These are phyloP conservation scores for Calonectria hongkongensis DNA, from an alignment of 2,329 filamentous ascomycete genomes.

Conservation along the genomic window DNA sequence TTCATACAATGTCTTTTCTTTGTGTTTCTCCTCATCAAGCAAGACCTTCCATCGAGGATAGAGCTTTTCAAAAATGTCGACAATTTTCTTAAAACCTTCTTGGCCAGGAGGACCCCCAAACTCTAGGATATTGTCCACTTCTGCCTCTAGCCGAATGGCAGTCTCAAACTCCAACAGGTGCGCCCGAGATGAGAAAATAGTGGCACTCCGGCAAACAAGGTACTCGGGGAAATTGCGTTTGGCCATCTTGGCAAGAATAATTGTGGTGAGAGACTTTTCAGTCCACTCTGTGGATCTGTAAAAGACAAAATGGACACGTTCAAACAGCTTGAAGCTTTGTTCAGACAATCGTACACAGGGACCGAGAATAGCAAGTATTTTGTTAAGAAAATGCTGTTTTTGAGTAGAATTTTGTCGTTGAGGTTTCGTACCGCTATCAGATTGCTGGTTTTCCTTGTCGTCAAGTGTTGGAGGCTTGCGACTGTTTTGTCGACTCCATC, in stretches of 20 bases:
- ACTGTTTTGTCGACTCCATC: conserved; percentile 79
- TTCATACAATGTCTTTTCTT: conserved; percentile 86
- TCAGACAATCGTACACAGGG: conserved; percentile 89
- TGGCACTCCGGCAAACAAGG: conserved; percentile 90
- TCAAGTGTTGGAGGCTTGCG: conserved; percentile 71
- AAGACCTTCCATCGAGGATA: conserved; percentile 88
- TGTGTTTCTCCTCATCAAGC: conserved; percentile 83
- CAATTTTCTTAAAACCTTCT: conserved; percentile 78
- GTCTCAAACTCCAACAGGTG: conserved; percentile 92
- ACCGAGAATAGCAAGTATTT: conserved; percentile 85
- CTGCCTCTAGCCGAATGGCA: conserved; percentile 86
- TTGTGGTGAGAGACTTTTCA: conserved; percentile 95
- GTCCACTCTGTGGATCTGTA: conserved; percentile 98
- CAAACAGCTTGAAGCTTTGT: conserved; percentile 86
- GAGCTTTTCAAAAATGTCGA: conserved; percentile 83
- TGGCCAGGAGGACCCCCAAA: conserved; percentile 82
- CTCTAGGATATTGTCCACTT: conserved; percentile 88
- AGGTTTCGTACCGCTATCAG: conserved; percentile 42
- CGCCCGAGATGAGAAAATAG: conserved; percentile 87
- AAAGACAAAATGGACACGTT: conserved; percentile 95
- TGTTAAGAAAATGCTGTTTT: conserved; percentile 83
- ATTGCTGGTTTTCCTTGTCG: conserved; percentile 60
- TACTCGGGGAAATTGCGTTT: conserved; percentile 92
- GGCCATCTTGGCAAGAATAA: conserved; percentile 94
- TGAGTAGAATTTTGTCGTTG: conserved; percentile 72